Conservation (phyloP, 2,329 filamentous ascomycete genomes). For the Ophiostoma sp. region DNA sequence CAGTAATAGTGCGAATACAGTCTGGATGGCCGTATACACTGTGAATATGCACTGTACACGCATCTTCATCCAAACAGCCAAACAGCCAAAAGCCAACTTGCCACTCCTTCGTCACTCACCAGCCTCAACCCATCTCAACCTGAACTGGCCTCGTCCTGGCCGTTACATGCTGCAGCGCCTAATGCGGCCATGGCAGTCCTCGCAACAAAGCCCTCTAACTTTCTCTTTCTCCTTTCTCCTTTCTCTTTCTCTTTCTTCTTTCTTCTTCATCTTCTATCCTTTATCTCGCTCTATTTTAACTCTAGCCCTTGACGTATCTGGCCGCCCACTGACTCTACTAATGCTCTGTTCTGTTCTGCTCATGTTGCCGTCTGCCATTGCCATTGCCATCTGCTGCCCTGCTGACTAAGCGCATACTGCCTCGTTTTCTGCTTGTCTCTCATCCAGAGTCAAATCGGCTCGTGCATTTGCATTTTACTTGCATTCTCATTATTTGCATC, state of each 20-base stretch:
- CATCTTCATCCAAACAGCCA: too few species aligned
- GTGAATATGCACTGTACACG: neutral
- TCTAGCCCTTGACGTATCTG: neutral
- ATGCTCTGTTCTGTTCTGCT: constrained; percentile 7
- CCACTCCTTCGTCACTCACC: neutral
- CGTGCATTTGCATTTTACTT: neutral
- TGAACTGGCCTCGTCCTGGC: neutral
- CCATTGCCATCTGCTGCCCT: neutral
- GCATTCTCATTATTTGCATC: neutral
- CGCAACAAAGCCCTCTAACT: neutral
- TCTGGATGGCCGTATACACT: neutral
- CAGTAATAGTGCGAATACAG: neutral
- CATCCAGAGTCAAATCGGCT: neutral
- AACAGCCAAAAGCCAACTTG: too few species aligned
- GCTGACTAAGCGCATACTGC: neutral
- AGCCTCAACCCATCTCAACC: neutral
- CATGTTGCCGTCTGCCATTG: neutral
- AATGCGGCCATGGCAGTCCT: neutral
- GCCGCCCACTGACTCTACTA: neutral
- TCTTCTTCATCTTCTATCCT: neutral
- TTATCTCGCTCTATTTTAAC: neutral
- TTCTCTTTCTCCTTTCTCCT: neutral
- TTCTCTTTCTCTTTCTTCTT: neutral
- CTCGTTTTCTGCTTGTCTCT: neutral
- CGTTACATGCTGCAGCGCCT: neutral